phyloP scores from a whole-genome alignment of 495 filamentous ascomycete genomes.

The Umbilicaria muhlenbergii region DNA sequence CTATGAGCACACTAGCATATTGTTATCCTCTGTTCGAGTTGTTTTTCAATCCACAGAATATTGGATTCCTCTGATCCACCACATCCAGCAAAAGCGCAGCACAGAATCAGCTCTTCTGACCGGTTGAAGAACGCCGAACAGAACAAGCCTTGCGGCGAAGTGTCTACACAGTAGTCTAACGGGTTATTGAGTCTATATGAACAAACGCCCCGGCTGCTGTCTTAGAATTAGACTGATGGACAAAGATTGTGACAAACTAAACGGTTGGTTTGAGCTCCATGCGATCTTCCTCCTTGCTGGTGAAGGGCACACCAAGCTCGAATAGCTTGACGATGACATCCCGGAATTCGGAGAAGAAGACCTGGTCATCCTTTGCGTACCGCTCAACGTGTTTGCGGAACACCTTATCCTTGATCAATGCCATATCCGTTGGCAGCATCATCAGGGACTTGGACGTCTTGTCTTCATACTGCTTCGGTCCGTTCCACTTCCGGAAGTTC shows the following conservation, averaged over 20 bases:
- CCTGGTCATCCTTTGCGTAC: conserved; percentile 82
- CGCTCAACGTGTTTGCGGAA: conserved; percentile 75
- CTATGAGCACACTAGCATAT: too few relatives aligned
- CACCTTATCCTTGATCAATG: conserved; percentile 70
- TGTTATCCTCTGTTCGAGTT: too few relatives aligned
- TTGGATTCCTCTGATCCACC: too few relatives aligned
- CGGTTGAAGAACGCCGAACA: too few relatives aligned
- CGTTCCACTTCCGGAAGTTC: conserved; percentile 85
- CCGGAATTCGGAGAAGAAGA: conserved; percentile 87
- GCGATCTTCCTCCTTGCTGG: conserved; percentile 45
- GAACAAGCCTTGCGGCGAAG: too few relatives aligned
- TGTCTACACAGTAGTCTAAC: too few relatives aligned
- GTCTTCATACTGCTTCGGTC: conserved; percentile 75
- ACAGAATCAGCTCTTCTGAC: too few relatives aligned
- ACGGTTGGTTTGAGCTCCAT: conserved; percentile 61
- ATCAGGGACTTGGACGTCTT: conserved; percentile 71
- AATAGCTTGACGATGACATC: conserved; percentile 69
- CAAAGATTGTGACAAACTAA: background rate
- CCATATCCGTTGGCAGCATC: conserved; percentile 94
- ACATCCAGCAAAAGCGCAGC: too few relatives aligned
- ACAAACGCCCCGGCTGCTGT: too few relatives aligned
- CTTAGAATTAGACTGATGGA: too few relatives aligned
- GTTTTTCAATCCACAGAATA: too few relatives aligned
- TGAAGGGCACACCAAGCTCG: conserved; percentile 89
- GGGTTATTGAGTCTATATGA: too few relatives aligned